Conservation (phyloP, 257 asterid species). For the Fraxinus excelsior region DNA sequence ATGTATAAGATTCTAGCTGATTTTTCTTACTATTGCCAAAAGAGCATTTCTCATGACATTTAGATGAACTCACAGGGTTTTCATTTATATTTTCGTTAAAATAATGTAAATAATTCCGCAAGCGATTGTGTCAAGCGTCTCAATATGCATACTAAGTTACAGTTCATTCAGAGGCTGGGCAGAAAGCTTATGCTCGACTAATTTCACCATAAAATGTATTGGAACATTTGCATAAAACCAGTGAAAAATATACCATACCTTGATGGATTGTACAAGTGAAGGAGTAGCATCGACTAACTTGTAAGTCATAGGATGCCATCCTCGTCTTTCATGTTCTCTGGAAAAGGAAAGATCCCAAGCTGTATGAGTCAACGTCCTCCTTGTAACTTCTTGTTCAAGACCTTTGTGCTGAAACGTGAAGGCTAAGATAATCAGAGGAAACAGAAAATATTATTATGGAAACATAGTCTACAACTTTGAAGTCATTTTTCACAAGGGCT, state of each 20-base stretch:
- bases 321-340: slow-evolving; percentile 66
- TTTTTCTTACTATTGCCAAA: not conserved
- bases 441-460: slow-evolving; percentile 15
- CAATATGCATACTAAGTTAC: not conserved
- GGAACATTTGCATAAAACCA: slow-evolving; percentile 9
- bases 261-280: slow-evolving; percentile 73
- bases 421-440: slow-evolving; percentile 17
- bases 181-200: not conserved
- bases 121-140: not conserved
- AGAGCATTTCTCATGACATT: not conserved
- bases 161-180: not conserved
- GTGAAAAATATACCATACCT: slow-evolving; percentile 46
- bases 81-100: not conserved
- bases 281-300: slow-evolving; percentile 86
- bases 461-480: not conserved
- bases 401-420: slow-evolving; percentile 58
- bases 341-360: slow-evolving; percentile 84
- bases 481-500: not conserved
- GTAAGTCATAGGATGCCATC: slow-evolving; percentile 98
- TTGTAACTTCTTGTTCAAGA: slow-evolving; percentile 70
- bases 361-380: slow-evolving; percentile 90
- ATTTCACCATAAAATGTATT: not conserved
- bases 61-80: not conserved
- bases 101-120: not conserved
- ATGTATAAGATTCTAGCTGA: too few species aligned